These are phyloP conservation scores for Tagetes erecta DNA, from an alignment of 129 eudicot species.

Conservation along the genomic window DNA sequence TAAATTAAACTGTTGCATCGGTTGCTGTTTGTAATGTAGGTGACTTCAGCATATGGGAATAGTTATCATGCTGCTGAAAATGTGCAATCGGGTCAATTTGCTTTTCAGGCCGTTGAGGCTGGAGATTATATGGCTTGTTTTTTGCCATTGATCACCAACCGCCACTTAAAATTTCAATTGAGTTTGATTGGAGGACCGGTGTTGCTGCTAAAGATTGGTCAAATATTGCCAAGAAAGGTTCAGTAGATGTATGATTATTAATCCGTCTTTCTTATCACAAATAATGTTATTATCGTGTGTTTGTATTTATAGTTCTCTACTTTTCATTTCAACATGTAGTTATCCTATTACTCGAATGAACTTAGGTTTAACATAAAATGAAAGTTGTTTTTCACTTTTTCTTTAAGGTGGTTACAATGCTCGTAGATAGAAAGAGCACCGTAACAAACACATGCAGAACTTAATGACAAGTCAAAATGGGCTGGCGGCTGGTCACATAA, in stretches of 20 bases:
- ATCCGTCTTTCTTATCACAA: background rate
- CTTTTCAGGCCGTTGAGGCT: constrained; percentile 64
- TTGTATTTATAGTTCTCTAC: too few relatives aligned
- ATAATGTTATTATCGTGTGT: background rate
- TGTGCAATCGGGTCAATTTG: constrained; percentile 60
- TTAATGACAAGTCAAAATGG: too few relatives aligned
- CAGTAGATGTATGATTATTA: constrained; percentile 12
- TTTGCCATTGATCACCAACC: constrained; percentile 57
- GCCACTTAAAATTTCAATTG: constrained; percentile 46
- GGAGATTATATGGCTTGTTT: constrained; percentile 82
- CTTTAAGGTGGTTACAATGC: too few relatives aligned
- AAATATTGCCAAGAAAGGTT: constrained; percentile 24
- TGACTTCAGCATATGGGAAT: constrained; percentile 60
- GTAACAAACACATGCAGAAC: too few relatives aligned
- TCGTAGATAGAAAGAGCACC: too few relatives aligned
- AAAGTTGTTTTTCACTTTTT: too few relatives aligned
- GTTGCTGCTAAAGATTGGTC: constrained; percentile 54
- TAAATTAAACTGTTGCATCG: background rate
- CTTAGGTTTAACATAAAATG: too few relatives aligned
- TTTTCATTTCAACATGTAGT: too few relatives aligned
- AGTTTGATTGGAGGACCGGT: constrained; percentile 81
- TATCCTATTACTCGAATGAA: too few relatives aligned
- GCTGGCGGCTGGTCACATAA: too few relatives aligned
- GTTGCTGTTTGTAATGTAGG: constrained; percentile 39
- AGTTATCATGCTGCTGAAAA: constrained; percentile 59